Percentiles rank a stretch among this genome's conserved stretches.
phyloP scores from a whole-genome alignment of 192 early-diverging fungal genomes.

The Dispira simplex region DNA sequence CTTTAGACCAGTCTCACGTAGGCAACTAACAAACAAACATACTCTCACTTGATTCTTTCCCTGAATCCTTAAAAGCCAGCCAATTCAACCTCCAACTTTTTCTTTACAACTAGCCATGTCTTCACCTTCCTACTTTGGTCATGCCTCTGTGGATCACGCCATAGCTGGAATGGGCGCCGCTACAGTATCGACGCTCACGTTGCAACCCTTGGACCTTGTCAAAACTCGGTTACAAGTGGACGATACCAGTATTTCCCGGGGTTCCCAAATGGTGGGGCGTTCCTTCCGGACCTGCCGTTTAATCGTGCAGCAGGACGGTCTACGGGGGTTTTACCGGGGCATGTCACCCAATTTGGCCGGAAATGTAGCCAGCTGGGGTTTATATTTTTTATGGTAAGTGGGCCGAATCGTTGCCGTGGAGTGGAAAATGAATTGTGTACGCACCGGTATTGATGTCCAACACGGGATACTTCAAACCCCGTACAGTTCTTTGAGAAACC shows the following conservation, averaged over 20 bases:
- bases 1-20: too few species aligned
- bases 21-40: too few species aligned
- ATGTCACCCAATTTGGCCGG: conserved; percentile 81
- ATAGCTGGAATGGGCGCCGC: conserved; percentile 81
- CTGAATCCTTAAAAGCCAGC: too few species aligned
- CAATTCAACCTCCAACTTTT: too few species aligned
- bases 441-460: too few species aligned
- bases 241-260: conserved; percentile 22
- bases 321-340: conserved; percentile 78
- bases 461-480: too few species aligned
- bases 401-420: conserved; percentile 14
- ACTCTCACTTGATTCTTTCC: too few species aligned
- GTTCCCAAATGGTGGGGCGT: conserved; percentile 40
- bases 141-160: conserved; percentile 50
- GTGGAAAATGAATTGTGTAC: too few species aligned
- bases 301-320: conserved; percentile 41
- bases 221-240: conserved; percentile 86
- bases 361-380: conserved; percentile 80
- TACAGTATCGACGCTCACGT: conserved; percentile 53
- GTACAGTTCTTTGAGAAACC: too few species aligned
- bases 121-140: conserved; percentile 7
- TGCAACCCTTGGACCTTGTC: conserved; percentile 91
- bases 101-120: neutral
- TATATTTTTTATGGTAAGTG: conserved; percentile 91
- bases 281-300: conserved; percentile 41